These are phyloP conservation scores for Bimuria novae-zelandiae DNA, from an alignment of 2,329 filamentous ascomycete species.

Conservation along the genomic window DNA sequence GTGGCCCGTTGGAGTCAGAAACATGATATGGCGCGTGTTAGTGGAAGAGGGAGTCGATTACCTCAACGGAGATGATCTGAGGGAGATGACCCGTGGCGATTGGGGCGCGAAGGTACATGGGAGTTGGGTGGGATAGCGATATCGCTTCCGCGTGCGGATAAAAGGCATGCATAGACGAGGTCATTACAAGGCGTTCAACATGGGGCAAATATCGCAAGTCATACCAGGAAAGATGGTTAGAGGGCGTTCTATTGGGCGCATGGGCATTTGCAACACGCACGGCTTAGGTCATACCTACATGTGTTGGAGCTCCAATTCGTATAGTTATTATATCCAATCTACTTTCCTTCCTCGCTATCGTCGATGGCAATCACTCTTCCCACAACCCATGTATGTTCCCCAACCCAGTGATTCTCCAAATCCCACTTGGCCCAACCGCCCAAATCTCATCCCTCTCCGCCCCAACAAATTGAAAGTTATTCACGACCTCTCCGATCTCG, in stretches of 20 bases:
- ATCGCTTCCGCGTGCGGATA: background rate
- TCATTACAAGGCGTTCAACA: background rate
- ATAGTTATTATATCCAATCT: too few species aligned
- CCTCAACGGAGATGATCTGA: slow-evolving; percentile 63
- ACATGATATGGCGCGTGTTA: slow-evolving; percentile 60
- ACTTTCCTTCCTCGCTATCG: too few species aligned
- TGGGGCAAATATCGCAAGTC: too few species aligned
- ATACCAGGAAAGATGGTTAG: too few species aligned
- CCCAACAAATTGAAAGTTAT: slow-evolving; percentile 3
- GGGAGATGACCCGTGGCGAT: slow-evolving; percentile 52
- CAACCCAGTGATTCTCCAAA: background rate
- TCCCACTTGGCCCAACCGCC: background rate
- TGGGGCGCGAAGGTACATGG: slow-evolving; percentile 48
- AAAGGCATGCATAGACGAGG: background rate
- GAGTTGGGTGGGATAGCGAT: slow-evolving; percentile 25
- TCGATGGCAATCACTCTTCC: slow-evolving; percentile 3
- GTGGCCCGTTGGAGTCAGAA: slow-evolving; percentile 60
- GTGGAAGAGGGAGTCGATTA: slow-evolving; percentile 60
- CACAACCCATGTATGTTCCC: background rate
- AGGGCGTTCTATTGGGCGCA: too few species aligned
- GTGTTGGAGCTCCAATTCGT: too few species aligned
- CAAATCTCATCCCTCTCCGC: background rate
- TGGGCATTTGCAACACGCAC: too few species aligned
- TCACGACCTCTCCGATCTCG: background rate
- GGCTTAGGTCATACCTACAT: too few species aligned